Conservation (phyloP, 1,139 yeast genomes). For the Blastobotrys elegans region DNA sequence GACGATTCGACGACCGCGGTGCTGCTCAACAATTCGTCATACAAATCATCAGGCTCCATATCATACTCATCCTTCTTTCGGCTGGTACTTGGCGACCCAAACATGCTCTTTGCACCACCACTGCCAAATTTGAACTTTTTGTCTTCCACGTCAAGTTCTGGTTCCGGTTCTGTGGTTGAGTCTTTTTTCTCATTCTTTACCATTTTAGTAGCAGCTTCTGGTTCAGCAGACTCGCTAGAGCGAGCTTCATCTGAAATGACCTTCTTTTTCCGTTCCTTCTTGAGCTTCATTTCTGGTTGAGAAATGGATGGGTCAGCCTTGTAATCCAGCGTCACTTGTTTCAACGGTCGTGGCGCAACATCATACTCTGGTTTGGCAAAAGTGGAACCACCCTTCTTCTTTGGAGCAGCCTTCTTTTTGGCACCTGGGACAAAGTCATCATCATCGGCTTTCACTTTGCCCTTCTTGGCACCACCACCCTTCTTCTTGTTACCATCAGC, state of each 20-base stretch:
- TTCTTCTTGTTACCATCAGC: slow-evolving; percentile 13
- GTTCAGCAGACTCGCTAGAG: slow-evolving; percentile 3
- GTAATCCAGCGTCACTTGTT: slow-evolving; percentile 10
- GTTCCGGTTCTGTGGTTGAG: not conserved
- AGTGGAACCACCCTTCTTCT: too few species aligned
- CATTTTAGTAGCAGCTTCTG: not conserved
- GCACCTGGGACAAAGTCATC: slow-evolving; percentile 20
- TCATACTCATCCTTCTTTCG: slow-evolving; percentile 25
- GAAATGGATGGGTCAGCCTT: slow-evolving; percentile 6
- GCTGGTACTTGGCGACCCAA: slow-evolving; percentile 28
- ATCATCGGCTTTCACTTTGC: slow-evolving; percentile 17
- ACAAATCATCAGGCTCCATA: slow-evolving; percentile 30
- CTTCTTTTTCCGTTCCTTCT: not conserved
- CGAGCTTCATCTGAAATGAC: slow-evolving; percentile 1
- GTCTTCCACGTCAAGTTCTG: slow-evolving; percentile 5
- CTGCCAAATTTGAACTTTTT: slow-evolving; percentile 14
- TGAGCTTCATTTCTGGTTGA: slow-evolving; percentile 6
- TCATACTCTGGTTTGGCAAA: slow-evolving; percentile 5
- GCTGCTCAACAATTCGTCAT: slow-evolving; percentile 21
- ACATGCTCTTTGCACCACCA: slow-evolving; percentile 20
- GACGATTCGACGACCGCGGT: not conserved
- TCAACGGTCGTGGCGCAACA: not conserved
- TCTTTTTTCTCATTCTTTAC: not conserved
- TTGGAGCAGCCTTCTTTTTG: slow-evolving; percentile 17
- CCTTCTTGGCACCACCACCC: slow-evolving; percentile 18